These are phyloP conservation scores for Nothophaeocryptopus gaeumannii DNA, from an alignment of 2,329 filamentous ascomycete genomes.

Conservation along the genomic window DNA sequence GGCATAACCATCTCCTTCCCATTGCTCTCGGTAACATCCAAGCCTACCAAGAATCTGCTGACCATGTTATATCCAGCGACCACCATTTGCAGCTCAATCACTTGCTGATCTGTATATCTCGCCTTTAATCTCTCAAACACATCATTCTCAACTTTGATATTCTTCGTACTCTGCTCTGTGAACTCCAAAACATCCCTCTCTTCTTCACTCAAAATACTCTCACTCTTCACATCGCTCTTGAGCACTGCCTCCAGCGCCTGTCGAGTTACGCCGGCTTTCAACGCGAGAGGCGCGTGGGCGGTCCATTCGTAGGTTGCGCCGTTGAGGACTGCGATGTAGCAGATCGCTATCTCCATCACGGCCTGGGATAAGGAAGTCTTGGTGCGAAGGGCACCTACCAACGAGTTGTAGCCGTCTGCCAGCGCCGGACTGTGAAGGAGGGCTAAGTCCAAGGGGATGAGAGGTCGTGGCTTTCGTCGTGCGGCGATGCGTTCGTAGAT, in stretches of 20 bases:
- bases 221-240: slow-evolving; percentile 20
- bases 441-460: slow-evolving; percentile 72
- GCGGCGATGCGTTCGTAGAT: slow-evolving; percentile 64
- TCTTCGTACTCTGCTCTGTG: slow-evolving; percentile 35
- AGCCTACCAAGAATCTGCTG: slow-evolving; percentile 37
- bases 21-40: slow-evolving; percentile 41
- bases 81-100: slow-evolving; percentile 38
- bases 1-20: slow-evolving; percentile 36
- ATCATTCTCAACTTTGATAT: slow-evolving; percentile 31
- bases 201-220: slow-evolving; percentile 26
- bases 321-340: slow-evolving; percentile 38
- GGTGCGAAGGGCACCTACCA: slow-evolving; percentile 54
- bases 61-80: slow-evolving; percentile 41
- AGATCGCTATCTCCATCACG: slow-evolving; percentile 36
- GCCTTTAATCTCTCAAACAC: slow-evolving; percentile 32
- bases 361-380: slow-evolving; percentile 32
- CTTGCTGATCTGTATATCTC: slow-evolving; percentile 33
- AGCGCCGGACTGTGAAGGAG: slow-evolving; percentile 72
- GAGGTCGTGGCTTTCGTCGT: slow-evolving; percentile 65
- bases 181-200: slow-evolving; percentile 35
- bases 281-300: slow-evolving; percentile 33
- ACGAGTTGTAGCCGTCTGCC: slow-evolving; percentile 72
- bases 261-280: slow-evolving; percentile 31
- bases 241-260: slow-evolving; percentile 29
- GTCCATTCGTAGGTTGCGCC: slow-evolving; percentile 38